Evolutionary conservation across 306 rosid genomes (phyloP).

Genomic region (Boehmeria nivea): DNA sequence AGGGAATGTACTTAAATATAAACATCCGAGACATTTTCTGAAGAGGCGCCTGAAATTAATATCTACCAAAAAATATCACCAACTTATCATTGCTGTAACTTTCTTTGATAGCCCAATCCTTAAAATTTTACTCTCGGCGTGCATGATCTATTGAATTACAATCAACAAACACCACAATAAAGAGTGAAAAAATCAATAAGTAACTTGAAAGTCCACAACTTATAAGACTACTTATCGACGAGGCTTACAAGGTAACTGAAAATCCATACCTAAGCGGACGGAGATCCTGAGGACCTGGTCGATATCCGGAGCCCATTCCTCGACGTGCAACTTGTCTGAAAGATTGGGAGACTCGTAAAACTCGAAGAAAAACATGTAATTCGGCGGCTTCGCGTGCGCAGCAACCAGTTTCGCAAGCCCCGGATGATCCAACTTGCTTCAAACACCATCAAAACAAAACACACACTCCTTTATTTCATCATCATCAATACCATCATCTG

Average conservation of each 20-base stretch:
- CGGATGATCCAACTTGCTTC: constrained; percentile 5
- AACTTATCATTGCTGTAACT: too few relatives aligned
- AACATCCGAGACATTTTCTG: not conserved
- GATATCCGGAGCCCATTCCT: constrained; percentile 44
- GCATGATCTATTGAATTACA: too few relatives aligned
- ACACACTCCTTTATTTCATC: too few relatives aligned
- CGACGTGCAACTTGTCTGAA: constrained; percentile 56
- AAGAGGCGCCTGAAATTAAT: not conserved
- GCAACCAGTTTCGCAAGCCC: not conserved
- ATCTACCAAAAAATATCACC: not conserved
- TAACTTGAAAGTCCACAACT: too few relatives aligned
- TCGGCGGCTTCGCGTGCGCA: constrained; percentile 31
- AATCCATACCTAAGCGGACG: constrained; percentile 30
- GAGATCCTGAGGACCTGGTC: constrained; percentile 39
- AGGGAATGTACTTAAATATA: too few relatives aligned
- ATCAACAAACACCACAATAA: too few relatives aligned
- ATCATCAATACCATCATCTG: too few relatives aligned
- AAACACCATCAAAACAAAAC: not conserved
- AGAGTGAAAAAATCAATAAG: too few relatives aligned
- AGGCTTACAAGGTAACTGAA: too few relatives aligned
- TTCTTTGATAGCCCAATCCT: too few relatives aligned
- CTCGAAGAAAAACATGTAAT: constrained; percentile 79
- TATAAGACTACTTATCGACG: too few relatives aligned
- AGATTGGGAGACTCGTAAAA: constrained; percentile 62
- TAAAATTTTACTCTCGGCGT: too few relatives aligned